These are phyloP conservation scores for Blastocystis sp. DNA, from an alignment of 352 stramenopile genomes.

Conservation along the genomic window DNA sequence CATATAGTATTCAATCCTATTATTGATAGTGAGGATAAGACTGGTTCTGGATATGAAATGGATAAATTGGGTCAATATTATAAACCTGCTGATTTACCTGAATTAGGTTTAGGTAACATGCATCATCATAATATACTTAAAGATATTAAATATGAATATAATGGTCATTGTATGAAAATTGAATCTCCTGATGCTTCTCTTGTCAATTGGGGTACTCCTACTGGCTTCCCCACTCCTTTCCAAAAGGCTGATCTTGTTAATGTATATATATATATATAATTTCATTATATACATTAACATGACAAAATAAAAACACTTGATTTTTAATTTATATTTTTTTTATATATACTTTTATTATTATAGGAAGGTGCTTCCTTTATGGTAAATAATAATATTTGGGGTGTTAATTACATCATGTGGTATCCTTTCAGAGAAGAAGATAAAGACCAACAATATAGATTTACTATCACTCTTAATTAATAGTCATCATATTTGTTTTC, in stretches of 20 bases:
- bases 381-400: constrained; percentile 33
- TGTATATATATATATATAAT: too few species aligned
- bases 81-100: constrained; percentile 7
- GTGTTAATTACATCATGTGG: constrained; percentile 37
- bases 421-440: constrained; percentile 31
- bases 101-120: constrained; percentile 19
- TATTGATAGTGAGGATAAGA: neutral
- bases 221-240: constrained; percentile 27
- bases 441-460: too few species aligned
- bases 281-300: too few species aligned
- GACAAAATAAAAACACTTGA: too few species aligned
- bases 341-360: too few species aligned
- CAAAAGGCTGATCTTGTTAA: constrained; percentile 24
- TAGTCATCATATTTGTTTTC: too few species aligned
- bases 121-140: constrained; percentile 28
- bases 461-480: too few species aligned
- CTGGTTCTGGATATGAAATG: constrained; percentile 6
- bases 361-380: constrained; percentile 22
- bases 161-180: neutral
- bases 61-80: constrained; percentile 30
- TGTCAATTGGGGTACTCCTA: constrained; percentile 13
- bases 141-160: constrained; percentile 11
- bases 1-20: constrained; percentile 28
- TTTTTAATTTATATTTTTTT: too few species aligned
- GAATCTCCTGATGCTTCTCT: constrained; percentile 15